Evolutionary conservation across 805 yeast genomes (phyloP), one percentile per base, ranked within the genome.

Genomic region (Schwanniomyces vanrijiae): DNA sequence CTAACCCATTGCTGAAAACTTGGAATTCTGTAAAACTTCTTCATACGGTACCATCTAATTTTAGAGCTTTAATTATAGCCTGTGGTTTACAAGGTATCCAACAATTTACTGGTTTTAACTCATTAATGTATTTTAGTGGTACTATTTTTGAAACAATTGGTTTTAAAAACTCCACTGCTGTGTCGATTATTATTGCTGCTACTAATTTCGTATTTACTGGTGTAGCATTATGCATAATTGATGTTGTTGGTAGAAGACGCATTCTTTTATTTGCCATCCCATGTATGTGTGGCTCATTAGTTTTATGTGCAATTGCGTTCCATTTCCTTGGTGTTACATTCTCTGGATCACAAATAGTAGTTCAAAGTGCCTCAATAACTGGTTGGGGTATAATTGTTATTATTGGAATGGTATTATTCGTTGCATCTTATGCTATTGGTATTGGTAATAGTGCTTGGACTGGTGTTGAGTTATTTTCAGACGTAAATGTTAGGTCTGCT

Each of bases 401-500:
- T 52, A 76, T 90, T 33, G 84, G 90, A 44, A 90, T 91, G 88
- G 89, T 92, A 53, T 65, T 82, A 35, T 94, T 76, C 62, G 97
- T 91, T 40, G 97, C 96, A 2, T 83, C 86, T 45, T 92, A 91
- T 64, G 96, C 97, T 42, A 74, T 89, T 55, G 98, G 98, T 55
- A 88, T 91, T 55, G 99, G 99, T 70, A 91, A 92, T 66, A 94
- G 90, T 46, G 97, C 98, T 47, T 92, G 99, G 99, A 96, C 92
- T 64, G 97, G 94, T 63, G 86, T 92, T 47, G 99, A 92, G 69
- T 73, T 92, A 61, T 90, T 94, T 72, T 94, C 97, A 29, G 96
- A 91, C 76, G 76, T 73, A 21, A 81, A 83, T 51, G 97, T 92
- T 28, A 83, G 99, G 65, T 96, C 96, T 49, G 77, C 90, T 40